phyloP scores from a whole-genome alignment of 2,329 filamentous ascomycete genomes.

The Alternaria hordeiaustralica region DNA sequence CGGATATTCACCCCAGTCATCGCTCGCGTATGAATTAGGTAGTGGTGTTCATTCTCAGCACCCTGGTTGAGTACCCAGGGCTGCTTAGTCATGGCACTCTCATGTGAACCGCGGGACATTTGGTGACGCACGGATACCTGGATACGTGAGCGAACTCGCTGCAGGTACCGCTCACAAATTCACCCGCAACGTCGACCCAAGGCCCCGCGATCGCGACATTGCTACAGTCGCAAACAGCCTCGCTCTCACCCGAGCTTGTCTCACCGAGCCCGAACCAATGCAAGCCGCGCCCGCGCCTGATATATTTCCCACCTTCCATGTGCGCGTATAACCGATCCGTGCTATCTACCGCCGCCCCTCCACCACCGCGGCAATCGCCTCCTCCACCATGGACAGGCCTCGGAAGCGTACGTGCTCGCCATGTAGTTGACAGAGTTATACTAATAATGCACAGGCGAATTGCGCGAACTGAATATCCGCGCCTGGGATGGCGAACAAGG shows the following conservation, averaged over 20 bases:
- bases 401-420: slow-evolving; percentile 53
- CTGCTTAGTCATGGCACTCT: slow-evolving; percentile 15
- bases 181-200: slow-evolving; percentile 9
- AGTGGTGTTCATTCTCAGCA: not conserved
- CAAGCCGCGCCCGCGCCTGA: slow-evolving; percentile 41
- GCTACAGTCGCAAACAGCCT: slow-evolving; percentile 21
- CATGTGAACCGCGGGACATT: slow-evolving; percentile 14
- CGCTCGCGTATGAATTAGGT: not conserved
- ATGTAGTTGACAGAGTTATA: not conserved
- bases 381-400: slow-evolving; percentile 56
- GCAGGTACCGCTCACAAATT: slow-evolving; percentile 31
- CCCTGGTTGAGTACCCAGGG: slow-evolving; percentile 1
- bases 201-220: slow-evolving; percentile 17
- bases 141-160: slow-evolving; percentile 28
- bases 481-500: slow-evolving; percentile 90
- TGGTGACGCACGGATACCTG: slow-evolving; percentile 19
- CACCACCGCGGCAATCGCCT: slow-evolving; percentile 37
- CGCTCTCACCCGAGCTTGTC: slow-evolving; percentile 28
- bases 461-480: slow-evolving; percentile 84
- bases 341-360: slow-evolving; percentile 43
- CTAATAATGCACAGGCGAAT: slow-evolving; percentile 69
- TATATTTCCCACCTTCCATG: slow-evolving; percentile 43
- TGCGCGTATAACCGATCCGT: slow-evolving; percentile 44
- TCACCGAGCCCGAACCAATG: slow-evolving; percentile 41
- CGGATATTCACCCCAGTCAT: too few relatives aligned